Evolutionary conservation across 768 basidiomycete genomes (phyloP).

Genomic region (Tulasnella sp.): DNA sequence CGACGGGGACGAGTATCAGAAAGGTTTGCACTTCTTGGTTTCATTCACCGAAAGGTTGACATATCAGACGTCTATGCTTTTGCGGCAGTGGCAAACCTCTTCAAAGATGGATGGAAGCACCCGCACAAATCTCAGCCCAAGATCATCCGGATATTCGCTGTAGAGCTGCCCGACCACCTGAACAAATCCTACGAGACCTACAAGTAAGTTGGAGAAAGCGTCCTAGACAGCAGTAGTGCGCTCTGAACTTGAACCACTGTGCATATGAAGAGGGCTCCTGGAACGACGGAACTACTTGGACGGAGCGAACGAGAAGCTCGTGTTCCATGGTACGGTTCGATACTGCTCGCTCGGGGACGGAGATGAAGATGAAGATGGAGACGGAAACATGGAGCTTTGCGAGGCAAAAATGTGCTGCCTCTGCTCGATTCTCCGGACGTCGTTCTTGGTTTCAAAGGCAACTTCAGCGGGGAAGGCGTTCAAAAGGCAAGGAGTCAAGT

Average conservation of each 20-base stretch:
- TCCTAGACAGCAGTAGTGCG: not conserved
- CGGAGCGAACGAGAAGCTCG: not conserved
- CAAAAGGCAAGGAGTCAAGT: not conserved
- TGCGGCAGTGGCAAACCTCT: not conserved
- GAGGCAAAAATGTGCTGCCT: not conserved
- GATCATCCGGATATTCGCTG: not conserved
- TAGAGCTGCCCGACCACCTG: not conserved
- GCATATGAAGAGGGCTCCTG: not conserved
- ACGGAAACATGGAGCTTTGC: not conserved
- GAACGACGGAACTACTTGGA: not conserved
- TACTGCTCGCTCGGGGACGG: not conserved
- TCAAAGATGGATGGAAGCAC: not conserved
- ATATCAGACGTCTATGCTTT: not conserved
- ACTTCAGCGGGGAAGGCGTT: not conserved
- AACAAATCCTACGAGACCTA: not conserved
- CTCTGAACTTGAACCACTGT: not conserved
- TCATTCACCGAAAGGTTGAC: not conserved
- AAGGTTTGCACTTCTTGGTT: not conserved
- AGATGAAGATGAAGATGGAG: no score
- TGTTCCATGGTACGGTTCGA: not conserved
- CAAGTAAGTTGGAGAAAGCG: not conserved
- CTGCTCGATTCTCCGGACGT: not conserved
- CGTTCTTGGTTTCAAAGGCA: not conserved
- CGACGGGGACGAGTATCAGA: not conserved
- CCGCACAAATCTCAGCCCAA: not conserved